phyloP scores from a whole-genome alignment of 1,139 yeast species.

The Nakaseomyces kungkrabaensis region DNA sequence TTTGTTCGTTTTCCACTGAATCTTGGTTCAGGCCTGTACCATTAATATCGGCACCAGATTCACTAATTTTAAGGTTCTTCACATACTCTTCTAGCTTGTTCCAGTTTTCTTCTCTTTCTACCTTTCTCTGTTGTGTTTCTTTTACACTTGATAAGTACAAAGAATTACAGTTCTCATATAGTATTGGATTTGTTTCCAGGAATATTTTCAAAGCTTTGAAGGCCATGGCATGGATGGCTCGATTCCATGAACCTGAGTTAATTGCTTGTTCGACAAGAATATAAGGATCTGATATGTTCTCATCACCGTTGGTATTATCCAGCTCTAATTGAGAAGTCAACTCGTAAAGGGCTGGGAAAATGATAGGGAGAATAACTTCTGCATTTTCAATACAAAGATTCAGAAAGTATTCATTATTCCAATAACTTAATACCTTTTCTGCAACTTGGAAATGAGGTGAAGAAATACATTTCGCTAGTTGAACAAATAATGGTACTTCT shows the following conservation, averaged over 20 bases:
- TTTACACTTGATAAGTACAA: conserved; percentile 46
- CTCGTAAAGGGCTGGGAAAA: conserved; percentile 84
- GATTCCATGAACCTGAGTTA: conserved; percentile 57
- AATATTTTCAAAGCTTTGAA: conserved; percentile 85
- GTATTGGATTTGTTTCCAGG: conserved; percentile 84
- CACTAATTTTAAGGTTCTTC: conserved; percentile 25
- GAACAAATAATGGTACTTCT: conserved; percentile 89
- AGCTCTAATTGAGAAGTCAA: conserved; percentile 47
- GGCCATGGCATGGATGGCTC: conserved; percentile 85
- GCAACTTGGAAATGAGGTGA: conserved; percentile 97
- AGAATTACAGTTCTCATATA: conserved; percentile 87
- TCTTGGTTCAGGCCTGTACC: background rate
- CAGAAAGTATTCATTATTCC: conserved; percentile 92
- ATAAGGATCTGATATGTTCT: conserved; percentile 28
- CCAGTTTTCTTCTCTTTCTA: conserved; percentile 66
- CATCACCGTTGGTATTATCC: conserved; percentile 31
- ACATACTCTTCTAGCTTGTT: conserved; percentile 59
- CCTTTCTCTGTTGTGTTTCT: conserved; percentile 28
- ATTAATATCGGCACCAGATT: background rate
- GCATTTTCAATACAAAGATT: conserved; percentile 84
- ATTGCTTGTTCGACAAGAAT: conserved; percentile 32
- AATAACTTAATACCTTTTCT: conserved; percentile 86
- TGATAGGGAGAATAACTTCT: conserved; percentile 84
- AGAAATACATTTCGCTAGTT: conserved; percentile 85
- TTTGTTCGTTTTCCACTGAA: background rate